Base-by-base conservation (phyloP, 2,329 filamentous ascomycete species). In the Cordyceps militaris region DNA sequence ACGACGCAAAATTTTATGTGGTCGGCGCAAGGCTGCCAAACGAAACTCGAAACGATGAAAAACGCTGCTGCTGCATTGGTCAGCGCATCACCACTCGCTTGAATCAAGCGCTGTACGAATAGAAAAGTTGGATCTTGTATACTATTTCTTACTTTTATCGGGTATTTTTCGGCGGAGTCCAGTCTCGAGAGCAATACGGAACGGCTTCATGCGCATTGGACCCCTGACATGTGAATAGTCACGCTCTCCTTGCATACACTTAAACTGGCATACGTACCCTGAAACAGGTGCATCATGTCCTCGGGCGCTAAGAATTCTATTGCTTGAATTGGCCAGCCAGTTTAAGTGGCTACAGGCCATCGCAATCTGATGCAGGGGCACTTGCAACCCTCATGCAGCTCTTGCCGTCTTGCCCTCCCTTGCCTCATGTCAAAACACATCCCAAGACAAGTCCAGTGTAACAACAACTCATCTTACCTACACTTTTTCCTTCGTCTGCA, bases 71-170 rank as follows among this genome's bases (percentile, higher is more conserved):
- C 38, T 21, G 6, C 14, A 28, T 23, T 28, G 21, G 38, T 44
- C 4, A 47, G 32, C 43, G 14, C 48, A 49, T 28, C 30, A 10
- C 48, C 13, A 21, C 16, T 6, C 30, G 38, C 48, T 26, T 38
- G 28, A 8, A 38, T 6, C 47, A 55, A 40, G 24, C 28, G n/a
- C 38, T 58, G 56, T 58, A 58, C 38, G 46, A 50, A 38, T 47
- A 58, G n/a, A 40, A 21, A n/a, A 24, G 24, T 34, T 32, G 56
- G 30, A 48, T 47, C 26, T 30, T 58, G 56, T 58, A 58, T 44
- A 58, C 28, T 52, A 58, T 44, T 36, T 56, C 14, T 28, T 34
- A 32, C 44, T n/a, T 48, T 7, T 36, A 14, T 23, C 23, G 13
- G 53, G 32, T 28, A 54, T n/a, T 40, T 34, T 40, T 30, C 6